Base-by-base conservation (phyloP, 2,329 filamentous ascomycete species). In the Albophoma yamanashiensis region DNA sequence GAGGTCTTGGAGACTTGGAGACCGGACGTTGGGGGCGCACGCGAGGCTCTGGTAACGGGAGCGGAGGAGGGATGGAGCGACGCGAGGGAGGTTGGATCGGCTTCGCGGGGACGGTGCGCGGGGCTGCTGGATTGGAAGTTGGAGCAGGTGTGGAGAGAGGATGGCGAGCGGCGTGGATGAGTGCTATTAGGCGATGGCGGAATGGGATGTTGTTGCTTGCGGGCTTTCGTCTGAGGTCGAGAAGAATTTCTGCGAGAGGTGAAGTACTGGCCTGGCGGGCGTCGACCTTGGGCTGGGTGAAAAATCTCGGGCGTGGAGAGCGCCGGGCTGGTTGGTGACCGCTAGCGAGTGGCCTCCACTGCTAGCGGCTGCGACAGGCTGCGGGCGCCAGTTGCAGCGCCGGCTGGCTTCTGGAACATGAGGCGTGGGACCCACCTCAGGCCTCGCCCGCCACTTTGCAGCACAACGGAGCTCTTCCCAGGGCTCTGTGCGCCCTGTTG, bases 211-310 rank as follows among this genome's bases (percentile, higher is more conserved):
- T 58, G 45, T 57, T 43, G 39, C 50, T 55, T 39, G 40, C n/a
- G 50, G 20, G 56, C 42, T 14, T n/a, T 40, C 22, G n/a, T 52
- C 56, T 25, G 52, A 42, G 43, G 38, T 53, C 36, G 45, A 58
- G 55, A 61, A 58, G 59, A 58, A 58, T 52, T 58, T 61, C 56
- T 61, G 59, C 56, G 56, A 9, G 47, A 52, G 47, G 25, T 34
- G 8, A 53, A 34, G 50, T 53, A 56, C 40, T 15, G 55, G 43
- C 39, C 25, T 4, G n/a, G 42, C 38, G 22, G 31, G 22, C 38
- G 55, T 39, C 17, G 39, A 56, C 55, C 55, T 56, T 43, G 39
- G 36, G 53, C 38, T 53, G 36, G 58, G 50, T 56, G 58, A 57
- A 60, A 60, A 60, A 60, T 60, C 59, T 60, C 59, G 53, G 59